A percentile compares a stretch with the other conserved stretches of the same genome.
phyloP scores from a whole-genome alignment of 2,329 filamentous ascomycete species.

The Claviceps citrina region DNA sequence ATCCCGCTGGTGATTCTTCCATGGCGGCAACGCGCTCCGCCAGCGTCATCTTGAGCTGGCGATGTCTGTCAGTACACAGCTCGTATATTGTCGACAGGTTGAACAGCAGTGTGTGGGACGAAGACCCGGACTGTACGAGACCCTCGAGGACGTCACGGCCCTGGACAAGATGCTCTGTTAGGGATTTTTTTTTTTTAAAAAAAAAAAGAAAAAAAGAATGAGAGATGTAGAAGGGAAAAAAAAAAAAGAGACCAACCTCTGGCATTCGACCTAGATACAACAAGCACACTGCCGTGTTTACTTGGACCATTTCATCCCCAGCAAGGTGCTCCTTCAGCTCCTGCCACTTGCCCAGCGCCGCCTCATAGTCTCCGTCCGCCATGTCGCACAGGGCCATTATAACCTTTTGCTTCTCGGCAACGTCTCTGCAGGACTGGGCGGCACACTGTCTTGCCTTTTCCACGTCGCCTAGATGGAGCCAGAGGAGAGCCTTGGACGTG shows the following conservation, averaged over 20 bases:
- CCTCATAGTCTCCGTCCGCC: slow-evolving; percentile 57
- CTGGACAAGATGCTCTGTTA: slow-evolving; percentile 18
- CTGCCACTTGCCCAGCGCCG: slow-evolving; percentile 48
- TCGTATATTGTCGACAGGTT: slow-evolving; percentile 88
- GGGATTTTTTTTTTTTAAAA: neutral
- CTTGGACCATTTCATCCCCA: slow-evolving; percentile 53
- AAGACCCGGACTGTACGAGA: slow-evolving; percentile 44
- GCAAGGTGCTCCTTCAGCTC: slow-evolving; percentile 24
- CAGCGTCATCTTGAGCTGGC: slow-evolving; percentile 53
- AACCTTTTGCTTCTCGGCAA: slow-evolving; percentile 28
- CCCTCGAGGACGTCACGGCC: slow-evolving; percentile 52
- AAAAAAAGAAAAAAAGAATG: neutral
- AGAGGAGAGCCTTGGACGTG: slow-evolving; percentile 48
- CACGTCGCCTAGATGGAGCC: slow-evolving; percentile 65
- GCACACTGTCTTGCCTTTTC: slow-evolving; percentile 47
- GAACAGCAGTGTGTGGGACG: slow-evolving; percentile 70
- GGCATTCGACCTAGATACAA: slow-evolving; percentile 67
- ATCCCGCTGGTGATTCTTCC: slow-evolving; percentile 40
- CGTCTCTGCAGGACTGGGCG: slow-evolving; percentile 11
- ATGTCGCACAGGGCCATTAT: slow-evolving; percentile 59
- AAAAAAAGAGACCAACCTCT: slow-evolving; percentile 33
- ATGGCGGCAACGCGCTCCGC: slow-evolving; percentile 52
- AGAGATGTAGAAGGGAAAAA: no score
- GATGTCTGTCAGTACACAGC: slow-evolving; percentile 65
- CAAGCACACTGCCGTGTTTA: slow-evolving; percentile 73